Base-by-base conservation (phyloP, 805 yeast species). In the Kodamaea restingae region DNA sequence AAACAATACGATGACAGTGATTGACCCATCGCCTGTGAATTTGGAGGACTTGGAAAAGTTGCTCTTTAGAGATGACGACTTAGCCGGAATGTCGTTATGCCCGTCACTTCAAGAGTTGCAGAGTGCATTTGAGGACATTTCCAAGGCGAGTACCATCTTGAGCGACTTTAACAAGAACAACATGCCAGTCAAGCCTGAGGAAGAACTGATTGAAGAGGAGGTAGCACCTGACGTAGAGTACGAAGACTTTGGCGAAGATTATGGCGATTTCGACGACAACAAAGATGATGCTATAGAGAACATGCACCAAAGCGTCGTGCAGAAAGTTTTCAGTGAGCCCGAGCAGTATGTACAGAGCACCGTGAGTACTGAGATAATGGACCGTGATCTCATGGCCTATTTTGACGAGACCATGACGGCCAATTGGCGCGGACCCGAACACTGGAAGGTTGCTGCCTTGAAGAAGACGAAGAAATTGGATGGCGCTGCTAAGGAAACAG, bases 341-440 rank as follows among this genome's bases (percentile, higher is more conserved):
- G 50, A 47, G 27, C 49, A 46, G 25, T 44, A 47, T 17, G 36
- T 38, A n/a, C 40, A 42, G 39, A 46, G 38, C 47, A 36, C 48
- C 6, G 42, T 36, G 15, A 36, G 44, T 15, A 48, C 49, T 8
- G 48, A 43, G 41, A 65, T 70, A 18, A 61, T 76, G 46, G 86
- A 80, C 49, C 71, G 70, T 35, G 86, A 81, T 50, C 61, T 87
- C 30, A 78, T 86, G 75, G 83, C 88, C 2, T 84, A 87, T 55
- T 88, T 88, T 59, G 96, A 88, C 55, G 80, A 78, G 38, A 72
- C 78, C 15, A 69, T 87, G 60, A 75, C 71, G 41, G 63, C 70
- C 22, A 84, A 79, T 55, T 90, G 97, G 96, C 76, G 95, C 20
- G 97, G 97, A 7, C 73, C 91, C 10, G 91, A 86, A 47, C 95